Evolutionary conservation across 2,329 filamentous ascomycete species (phyloP).

Genomic region (Delphinella strobiligena): DNA sequence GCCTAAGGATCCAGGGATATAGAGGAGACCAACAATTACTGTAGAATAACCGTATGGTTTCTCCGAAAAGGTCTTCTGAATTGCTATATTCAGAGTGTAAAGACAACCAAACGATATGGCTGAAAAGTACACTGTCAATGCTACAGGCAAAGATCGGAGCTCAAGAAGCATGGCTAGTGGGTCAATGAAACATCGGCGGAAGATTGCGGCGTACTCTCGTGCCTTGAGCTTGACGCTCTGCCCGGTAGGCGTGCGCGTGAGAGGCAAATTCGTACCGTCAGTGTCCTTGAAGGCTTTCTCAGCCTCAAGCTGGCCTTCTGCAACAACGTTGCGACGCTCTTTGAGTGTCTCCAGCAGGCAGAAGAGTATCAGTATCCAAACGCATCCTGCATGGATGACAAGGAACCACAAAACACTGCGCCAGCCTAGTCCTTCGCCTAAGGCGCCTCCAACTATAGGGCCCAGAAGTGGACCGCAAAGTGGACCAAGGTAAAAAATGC

Average conservation of each 20-base stretch:
- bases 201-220: slow-evolving; percentile 36
- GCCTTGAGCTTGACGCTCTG: slow-evolving; percentile 49
- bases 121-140: slow-evolving; percentile 61
- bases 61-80: slow-evolving; percentile 56
- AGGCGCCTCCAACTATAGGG: slow-evolving; percentile 62
- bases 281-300: slow-evolving; percentile 14
- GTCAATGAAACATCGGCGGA: slow-evolving; percentile 56
- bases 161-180: slow-evolving; percentile 59
- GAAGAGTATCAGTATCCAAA: slow-evolving; percentile 47
- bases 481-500: slow-evolving; percentile 69
- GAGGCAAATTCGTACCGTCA: slow-evolving; percentile 12
- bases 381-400: slow-evolving; percentile 52
- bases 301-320: not conserved
- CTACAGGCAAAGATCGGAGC: slow-evolving; percentile 61
- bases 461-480: slow-evolving; percentile 63
- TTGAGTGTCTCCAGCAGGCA: slow-evolving; percentile 55
- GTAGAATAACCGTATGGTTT: slow-evolving; percentile 57
- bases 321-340: no score
- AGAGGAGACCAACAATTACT: slow-evolving; percentile 61
- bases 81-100: slow-evolving; percentile 66
- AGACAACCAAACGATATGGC: slow-evolving; percentile 63
- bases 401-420: slow-evolving; percentile 68
- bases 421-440: slow-evolving; percentile 62
- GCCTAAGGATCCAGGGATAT: slow-evolving; percentile 63
- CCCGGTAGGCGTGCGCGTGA: slow-evolving; percentile 45